Evolutionary conservation across 306 rosid species (phyloP), one percentile per base, ranked within the genome.

Genomic region (Arachis hypogaea): DNA sequence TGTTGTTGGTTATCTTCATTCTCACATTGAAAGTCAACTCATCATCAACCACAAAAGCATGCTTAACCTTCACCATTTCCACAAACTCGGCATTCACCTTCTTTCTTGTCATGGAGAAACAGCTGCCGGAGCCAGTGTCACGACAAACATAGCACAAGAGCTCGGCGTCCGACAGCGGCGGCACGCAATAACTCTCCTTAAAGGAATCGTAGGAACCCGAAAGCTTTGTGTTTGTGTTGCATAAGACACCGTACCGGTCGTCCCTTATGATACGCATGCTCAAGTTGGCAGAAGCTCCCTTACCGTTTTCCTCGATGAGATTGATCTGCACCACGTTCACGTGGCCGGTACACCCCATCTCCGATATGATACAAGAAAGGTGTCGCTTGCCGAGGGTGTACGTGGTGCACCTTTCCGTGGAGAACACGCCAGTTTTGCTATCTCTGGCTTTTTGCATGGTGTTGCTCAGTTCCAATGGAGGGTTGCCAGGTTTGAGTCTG

Each of bases 131-230:
- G 18, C 77, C 52, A 0, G 51, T 73, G 41, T 49, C 61, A 4
- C 62, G 61, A 36, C 77, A 61, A 49, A 38, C 40, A 14, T 61
- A 73, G 11, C 60, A 49, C 0, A 46, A 4, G 1, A 73, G 11
- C 38, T 61, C 62, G 2, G 77, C 40, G 51, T 73, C 69, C 2
- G 69, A 36, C 62, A 73, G 11, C 5, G 77, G 77, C 3, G 77
- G 69, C 61, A 73, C 62, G 1, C 9, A 49, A 22, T 73, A 73
- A 22, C 54, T 51, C n/a, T 61, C 62, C 77, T 73, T 73, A 18
- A 16, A 73, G 2, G 62, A 73, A 49, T 73, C 61, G 11, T 36
- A 73, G 0, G 69, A 61, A 7, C 77, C 77, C 0, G 12, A 4
- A 3, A 73, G 9, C 28, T 50, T 16, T 6, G 28, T 73, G 11